Percentiles rank a stretch among this genome's conserved stretches.
Conservation (phyloP, 169 alveolate species). For the Plasmodium relictum region DNA sequence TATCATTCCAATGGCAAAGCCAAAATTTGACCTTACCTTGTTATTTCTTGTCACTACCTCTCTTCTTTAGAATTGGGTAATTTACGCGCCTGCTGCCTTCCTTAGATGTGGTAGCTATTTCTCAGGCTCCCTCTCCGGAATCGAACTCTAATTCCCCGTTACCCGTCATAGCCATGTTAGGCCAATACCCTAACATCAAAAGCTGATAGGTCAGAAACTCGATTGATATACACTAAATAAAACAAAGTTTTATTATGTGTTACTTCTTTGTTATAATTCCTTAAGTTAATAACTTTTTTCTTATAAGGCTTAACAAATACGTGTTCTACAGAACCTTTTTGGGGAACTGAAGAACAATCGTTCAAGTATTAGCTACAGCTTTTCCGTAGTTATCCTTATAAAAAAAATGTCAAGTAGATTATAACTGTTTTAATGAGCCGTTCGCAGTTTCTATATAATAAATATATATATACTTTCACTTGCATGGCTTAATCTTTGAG, state of each 20-base stretch:
- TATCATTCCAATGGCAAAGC: conserved; percentile 94
- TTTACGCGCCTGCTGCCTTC: conserved; percentile 97
- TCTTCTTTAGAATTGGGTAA: conserved; percentile 95
- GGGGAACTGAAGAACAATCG: neutral
- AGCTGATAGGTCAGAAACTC: conserved; percentile 83
- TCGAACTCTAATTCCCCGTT: conserved; percentile 97
- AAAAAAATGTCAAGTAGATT: conserved; percentile 75
- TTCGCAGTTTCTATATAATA: conserved; percentile 86
- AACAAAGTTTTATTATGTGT: conserved; percentile 41
- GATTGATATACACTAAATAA: conserved; percentile 75
- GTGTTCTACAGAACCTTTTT: neutral
- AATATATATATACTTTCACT: conserved; percentile 89
- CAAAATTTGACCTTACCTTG: too few relatives aligned
- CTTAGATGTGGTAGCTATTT: conserved; percentile 97
- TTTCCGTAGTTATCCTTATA: conserved; percentile 79
- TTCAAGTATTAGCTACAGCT: conserved; percentile 79
- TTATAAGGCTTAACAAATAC: too few relatives aligned
- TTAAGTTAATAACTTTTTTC: too few relatives aligned
- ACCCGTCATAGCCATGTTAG: conserved; percentile 96
- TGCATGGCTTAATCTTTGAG: conserved; percentile 97
- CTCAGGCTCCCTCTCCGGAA: conserved; percentile 98
- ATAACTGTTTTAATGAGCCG: conserved; percentile 88
- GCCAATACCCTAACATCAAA: conserved; percentile 94
- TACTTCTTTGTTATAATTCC: too few relatives aligned
- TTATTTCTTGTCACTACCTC: conserved; percentile 97